Evolutionary conservation across 2,329 filamentous ascomycete species (phyloP), one percentile per base, ranked within the genome.

Genomic region (Penicillium sp.): DNA sequence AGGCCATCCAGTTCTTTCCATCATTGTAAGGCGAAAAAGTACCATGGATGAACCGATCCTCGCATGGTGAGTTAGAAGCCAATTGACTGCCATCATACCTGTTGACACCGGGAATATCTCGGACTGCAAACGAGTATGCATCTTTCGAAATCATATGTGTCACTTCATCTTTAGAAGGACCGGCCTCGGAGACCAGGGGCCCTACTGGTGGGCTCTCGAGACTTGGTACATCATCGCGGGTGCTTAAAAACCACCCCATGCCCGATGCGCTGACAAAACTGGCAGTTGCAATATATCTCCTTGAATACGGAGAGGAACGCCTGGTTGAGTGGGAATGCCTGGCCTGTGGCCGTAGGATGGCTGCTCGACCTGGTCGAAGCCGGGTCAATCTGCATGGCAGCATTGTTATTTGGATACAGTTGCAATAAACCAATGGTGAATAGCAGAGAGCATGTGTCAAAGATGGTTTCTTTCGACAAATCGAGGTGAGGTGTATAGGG

Each of bases 1-100:
- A 74, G 8, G 56, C 54, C 56, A 64, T 60, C 65, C 66, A 69
- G 25, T 66, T 46, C 13, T 48, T 44, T 7, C 48, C 53, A 2
- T 58, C 54, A 15, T 56, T 53, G 51, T 52, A 57, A 7, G 59
- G 60, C 1, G 64, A 62, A 41, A 65, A 31, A 47, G 57, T 53
- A 1, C 60, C 61, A 50, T 66, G 64, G 9, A 50, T 51, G 41
- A 62, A 66, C 8, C 41, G 46, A 38, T 67, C 64, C 43, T 67
- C 69, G 5, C 68, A 66, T 0, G 69, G 70, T 23, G 61, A 65
- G 59, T 72, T 74, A 13, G 66, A 68, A 4, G 66, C 69, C 27
- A 67, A 29, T 47, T 64, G 62, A 9, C 52, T 44, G 12, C 60
- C 61, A 42, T 66, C 60, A 15, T 66, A 66, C 42, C 61, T 53